These are phyloP conservation scores for Colletotrichum musae DNA, from an alignment of 2,329 filamentous ascomycete genomes.

Conservation along the genomic window DNA sequence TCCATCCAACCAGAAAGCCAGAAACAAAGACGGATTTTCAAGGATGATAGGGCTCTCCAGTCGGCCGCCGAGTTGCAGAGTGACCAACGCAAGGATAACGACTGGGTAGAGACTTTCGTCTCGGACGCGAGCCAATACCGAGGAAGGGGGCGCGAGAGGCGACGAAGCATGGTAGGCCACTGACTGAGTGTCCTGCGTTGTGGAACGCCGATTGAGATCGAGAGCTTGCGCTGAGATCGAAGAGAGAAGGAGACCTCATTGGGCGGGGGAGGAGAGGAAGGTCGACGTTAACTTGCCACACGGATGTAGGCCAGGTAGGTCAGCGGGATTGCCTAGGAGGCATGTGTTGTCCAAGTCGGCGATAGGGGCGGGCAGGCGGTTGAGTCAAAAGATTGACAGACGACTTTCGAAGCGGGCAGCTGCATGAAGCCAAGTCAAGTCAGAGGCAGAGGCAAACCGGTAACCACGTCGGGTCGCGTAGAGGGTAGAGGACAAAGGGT, in stretches of 20 bases:
- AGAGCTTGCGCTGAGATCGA: slow-evolving; percentile 9
- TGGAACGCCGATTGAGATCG: slow-evolving; percentile 9
- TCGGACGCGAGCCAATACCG: background rate
- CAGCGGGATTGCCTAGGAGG: background rate
- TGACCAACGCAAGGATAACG: background rate
- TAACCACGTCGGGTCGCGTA: slow-evolving; percentile 2
- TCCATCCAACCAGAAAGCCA: background rate
- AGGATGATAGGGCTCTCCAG: background rate
- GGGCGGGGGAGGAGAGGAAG: background rate
- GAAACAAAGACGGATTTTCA: background rate
- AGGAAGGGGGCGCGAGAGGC: background rate
- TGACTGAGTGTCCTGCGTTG: background rate
- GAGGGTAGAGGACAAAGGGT: background rate
- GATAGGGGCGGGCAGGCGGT: background rate
- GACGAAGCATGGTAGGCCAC: too few relatives aligned
- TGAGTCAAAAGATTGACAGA: background rate
- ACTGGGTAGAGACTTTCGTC: background rate
- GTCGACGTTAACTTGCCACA: background rate
- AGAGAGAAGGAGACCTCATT: background rate
- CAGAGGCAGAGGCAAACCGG: background rate
- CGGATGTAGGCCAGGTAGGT: background rate
- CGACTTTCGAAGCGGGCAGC: background rate
- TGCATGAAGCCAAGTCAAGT: slow-evolving; percentile 5
- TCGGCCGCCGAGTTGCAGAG: background rate
- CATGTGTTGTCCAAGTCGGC: slow-evolving; percentile 22